Evolutionary conservation across 1,284 basidiomycete genomes (phyloP), one percentile per base, ranked within the genome.

Genomic region (Gymnopus androsaceus): DNA sequence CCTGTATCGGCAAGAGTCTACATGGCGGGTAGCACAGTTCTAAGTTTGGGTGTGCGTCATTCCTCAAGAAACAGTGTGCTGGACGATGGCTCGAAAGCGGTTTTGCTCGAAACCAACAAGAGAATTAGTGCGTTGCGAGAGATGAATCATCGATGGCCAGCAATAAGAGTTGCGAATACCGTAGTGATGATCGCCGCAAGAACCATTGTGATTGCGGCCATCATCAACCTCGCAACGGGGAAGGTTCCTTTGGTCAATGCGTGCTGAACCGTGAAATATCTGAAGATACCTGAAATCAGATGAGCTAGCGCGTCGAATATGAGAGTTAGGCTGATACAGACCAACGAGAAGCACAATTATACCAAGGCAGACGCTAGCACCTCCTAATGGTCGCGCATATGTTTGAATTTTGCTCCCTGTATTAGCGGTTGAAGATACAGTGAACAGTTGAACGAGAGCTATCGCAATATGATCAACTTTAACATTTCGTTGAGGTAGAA

Each of bases 261-360:
- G 5, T 63, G 60, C 61, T 87, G 84, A n/a, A 86, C 68, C 11
- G 72, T 58, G 65, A 86, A 86, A 65, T 83, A 87, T 5, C 84
- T 75, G 15, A 63, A 62, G 14, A 79, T 67, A 25, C 83, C 83
- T 80, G 53, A 42, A 42, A 45, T 38, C n/a, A 21, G 8, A 27
- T 44, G 30, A 54, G 38, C n/a, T 15, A n/a, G 17, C 27, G 21
- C 19, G n/a, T 30, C 34, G 27, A 5, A 48, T 8, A 37, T 25
- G 27, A 28, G 6, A 25, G 30, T 17, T n/a, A 15, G 30, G n/a
- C 4, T 15, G n/a, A 36, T 33, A 56, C 54, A 36, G 15, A 81
- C 80, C 80, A 12, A 82, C 63, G 1, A 62, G 51, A 9, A 85
- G 72, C 1, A 82, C 74, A 5, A 71, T 54, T 23, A 85, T 64